Conservation (phyloP, 2,329 filamentous ascomycete species). For the Cordyceps cicadae region DNA sequence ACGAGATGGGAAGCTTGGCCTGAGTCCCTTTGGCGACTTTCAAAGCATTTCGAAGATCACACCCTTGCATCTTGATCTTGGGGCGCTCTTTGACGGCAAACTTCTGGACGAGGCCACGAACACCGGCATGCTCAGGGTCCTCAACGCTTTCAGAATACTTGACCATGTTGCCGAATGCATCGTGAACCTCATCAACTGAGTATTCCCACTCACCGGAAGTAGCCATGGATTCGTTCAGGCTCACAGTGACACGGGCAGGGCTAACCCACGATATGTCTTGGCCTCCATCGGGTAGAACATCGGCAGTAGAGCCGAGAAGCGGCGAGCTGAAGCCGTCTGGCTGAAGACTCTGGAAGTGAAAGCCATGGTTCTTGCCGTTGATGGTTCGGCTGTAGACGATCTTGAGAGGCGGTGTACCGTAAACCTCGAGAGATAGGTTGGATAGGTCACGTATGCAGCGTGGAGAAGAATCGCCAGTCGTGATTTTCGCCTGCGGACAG, state of each 20-base stretch:
- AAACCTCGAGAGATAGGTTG: conserved; percentile 71
- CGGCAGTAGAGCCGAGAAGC: conserved; percentile 53
- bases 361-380: conserved; percentile 73
- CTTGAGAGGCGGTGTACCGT: conserved; percentile 83
- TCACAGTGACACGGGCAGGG: conserved; percentile 65
- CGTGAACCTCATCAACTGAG: conserved; percentile 81
- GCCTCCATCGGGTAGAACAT: conserved; percentile 51
- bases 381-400: conserved; percentile 86
- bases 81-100: conserved; percentile 86
- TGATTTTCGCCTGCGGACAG: conserved; percentile 74
- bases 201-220: conserved; percentile 79
- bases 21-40: conserved; percentile 71
- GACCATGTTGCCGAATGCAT: conserved; percentile 80
- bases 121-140: conserved; percentile 58
- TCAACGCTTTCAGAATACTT: conserved; percentile 62
- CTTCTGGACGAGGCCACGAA: conserved; percentile 59
- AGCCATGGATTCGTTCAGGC: conserved; percentile 82
- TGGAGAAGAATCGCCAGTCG: conserved; percentile 50
- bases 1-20: conserved; percentile 61
- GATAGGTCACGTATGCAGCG: conserved; percentile 86
- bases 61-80: conserved; percentile 60
- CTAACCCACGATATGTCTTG: conserved; percentile 76
- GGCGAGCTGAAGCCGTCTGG: conserved; percentile 79
- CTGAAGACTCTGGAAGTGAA: conserved; percentile 88
- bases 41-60: conserved; percentile 70